Conservation (phyloP, 805 yeast species). For the Wickerhamomyces subpelliculosus region DNA sequence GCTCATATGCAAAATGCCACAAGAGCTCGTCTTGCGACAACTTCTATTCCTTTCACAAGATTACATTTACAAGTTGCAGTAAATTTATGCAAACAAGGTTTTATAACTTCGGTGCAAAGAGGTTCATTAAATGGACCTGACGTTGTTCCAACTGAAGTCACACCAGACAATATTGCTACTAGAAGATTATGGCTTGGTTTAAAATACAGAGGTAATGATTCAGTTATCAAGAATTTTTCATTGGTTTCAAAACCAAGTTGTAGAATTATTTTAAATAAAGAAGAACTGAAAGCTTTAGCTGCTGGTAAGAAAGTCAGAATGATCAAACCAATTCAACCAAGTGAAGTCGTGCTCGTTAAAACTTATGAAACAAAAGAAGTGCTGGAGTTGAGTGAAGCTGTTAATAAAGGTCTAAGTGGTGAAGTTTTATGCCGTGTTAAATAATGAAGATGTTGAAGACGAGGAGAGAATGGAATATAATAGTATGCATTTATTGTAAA, state of each 20-base stretch:
- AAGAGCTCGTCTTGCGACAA: constrained; percentile 62
- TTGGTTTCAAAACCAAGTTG: constrained; percentile 83
- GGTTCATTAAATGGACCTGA: constrained; percentile 89
- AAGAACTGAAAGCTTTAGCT: constrained; percentile 67
- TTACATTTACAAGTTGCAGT: constrained; percentile 78
- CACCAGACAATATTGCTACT: constrained; percentile 80
- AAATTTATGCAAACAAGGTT: constrained; percentile 87
- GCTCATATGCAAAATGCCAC: constrained; percentile 87
- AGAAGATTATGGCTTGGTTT: constrained; percentile 89
- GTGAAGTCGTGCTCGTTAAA: constrained; percentile 73
- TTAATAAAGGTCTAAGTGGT: constrained; percentile 62
- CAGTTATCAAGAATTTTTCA: constrained; percentile 67
- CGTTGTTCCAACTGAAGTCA: constrained; percentile 59
- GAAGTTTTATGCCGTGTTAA: constrained; percentile 76
- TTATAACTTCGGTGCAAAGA: constrained; percentile 72
- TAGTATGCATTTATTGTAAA: no score
- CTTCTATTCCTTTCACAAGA: constrained; percentile 78
- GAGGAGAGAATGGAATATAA: background rate
- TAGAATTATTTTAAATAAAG: constrained; percentile 52
- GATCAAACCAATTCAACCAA: constrained; percentile 79
- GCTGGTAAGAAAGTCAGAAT: constrained; percentile 70
- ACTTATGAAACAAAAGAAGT: constrained; percentile 39
- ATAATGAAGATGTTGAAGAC: constrained; percentile 17
- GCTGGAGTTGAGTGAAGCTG: constrained; percentile 81
- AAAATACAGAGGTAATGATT: constrained; percentile 74